Percentiles rank a stretch among this genome's conserved stretches.
phyloP scores from a whole-genome alignment of 306 rosid species.

The Sechiopsis laciniata region DNA sequence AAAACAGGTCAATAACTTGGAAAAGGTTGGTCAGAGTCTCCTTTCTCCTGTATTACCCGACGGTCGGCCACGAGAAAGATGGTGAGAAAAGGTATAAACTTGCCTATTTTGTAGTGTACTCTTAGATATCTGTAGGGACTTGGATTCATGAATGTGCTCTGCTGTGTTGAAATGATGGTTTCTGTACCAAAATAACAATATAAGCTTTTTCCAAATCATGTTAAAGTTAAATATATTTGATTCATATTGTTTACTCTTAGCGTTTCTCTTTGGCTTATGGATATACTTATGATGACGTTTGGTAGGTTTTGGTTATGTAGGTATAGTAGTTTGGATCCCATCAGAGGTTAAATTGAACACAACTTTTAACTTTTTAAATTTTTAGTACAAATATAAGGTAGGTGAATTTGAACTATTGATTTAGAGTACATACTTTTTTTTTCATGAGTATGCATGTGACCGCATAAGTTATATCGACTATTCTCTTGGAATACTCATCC shows the following conservation, averaged over 20 bases:
- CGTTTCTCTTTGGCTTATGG: background rate
- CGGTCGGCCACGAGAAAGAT: conserved; percentile 66
- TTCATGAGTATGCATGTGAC: too few relatives aligned
- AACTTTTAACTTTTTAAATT: too few relatives aligned
- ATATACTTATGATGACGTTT: background rate
- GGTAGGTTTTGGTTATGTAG: background rate
- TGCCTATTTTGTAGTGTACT: conserved; percentile 4
- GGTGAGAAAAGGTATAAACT: conserved; percentile 35
- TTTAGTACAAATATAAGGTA: too few relatives aligned
- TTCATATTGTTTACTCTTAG: background rate
- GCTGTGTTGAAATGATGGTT: background rate
- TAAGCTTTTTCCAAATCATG: background rate
- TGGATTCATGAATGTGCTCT: background rate
- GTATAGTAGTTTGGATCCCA: background rate
- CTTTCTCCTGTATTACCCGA: conserved; percentile 47
- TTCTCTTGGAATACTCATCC: too few relatives aligned
- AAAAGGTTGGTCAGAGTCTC: conserved; percentile 29
- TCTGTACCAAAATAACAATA: background rate
- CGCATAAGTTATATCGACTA: too few relatives aligned
- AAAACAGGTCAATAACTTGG: conserved; percentile 31
- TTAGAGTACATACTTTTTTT: too few relatives aligned
- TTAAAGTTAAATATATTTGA: background rate
- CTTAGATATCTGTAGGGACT: background rate
- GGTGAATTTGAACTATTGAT: too few relatives aligned
- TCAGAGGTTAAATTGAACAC: background rate